Conservation (phyloP, 2,329 filamentous ascomycete genomes). For the Ascochyta lentis region DNA sequence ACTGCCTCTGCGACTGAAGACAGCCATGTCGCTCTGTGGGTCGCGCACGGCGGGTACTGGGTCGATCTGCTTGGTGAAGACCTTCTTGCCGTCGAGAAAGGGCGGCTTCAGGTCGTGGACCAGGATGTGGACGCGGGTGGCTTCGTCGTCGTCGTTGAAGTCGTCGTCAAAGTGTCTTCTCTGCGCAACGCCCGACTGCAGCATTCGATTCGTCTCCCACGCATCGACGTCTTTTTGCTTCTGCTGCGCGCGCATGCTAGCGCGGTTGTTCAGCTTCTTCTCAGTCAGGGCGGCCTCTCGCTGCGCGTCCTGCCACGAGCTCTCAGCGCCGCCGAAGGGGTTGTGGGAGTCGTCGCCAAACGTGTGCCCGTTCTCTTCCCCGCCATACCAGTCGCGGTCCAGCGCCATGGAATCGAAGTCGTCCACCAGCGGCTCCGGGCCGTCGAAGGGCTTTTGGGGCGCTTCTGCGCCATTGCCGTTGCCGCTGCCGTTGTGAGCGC, state of each 20-base stretch:
- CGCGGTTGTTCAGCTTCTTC: slow-evolving; percentile 76
- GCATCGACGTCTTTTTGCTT: slow-evolving; percentile 95
- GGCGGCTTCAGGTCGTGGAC: slow-evolving; percentile 94
- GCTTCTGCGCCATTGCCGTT: slow-evolving; percentile 47
- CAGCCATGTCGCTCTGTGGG: slow-evolving; percentile 97
- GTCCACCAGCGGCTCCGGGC: slow-evolving; percentile 65
- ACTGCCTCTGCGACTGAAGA: slow-evolving; percentile 95
- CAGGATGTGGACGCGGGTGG: slow-evolving; percentile 84
- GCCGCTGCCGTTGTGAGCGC: slow-evolving; percentile 38
- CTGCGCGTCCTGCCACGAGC: slow-evolving; percentile 76
- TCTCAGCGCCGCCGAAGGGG: slow-evolving; percentile 79
- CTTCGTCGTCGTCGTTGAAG: slow-evolving; percentile 90
- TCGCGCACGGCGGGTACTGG: slow-evolving; percentile 92
- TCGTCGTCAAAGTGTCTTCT: slow-evolving; percentile 80
- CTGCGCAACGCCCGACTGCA: slow-evolving; percentile 94
- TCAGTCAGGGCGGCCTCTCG: slow-evolving; percentile 76
- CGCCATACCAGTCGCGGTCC: slow-evolving; percentile 92
- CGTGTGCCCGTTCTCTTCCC: slow-evolving; percentile 82
- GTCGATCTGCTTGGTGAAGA: slow-evolving; percentile 97
- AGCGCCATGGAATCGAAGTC: slow-evolving; percentile 76
- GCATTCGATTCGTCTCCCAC: slow-evolving; percentile 98
- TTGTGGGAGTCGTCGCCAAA: slow-evolving; percentile 94
- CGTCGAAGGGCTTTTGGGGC: slow-evolving; percentile 66
- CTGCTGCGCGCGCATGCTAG: slow-evolving; percentile 78
- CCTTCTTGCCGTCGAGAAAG: slow-evolving; percentile 90